Conservation (phyloP, 148 eudicot species). For the Tetragonia tetragonoides region DNA sequence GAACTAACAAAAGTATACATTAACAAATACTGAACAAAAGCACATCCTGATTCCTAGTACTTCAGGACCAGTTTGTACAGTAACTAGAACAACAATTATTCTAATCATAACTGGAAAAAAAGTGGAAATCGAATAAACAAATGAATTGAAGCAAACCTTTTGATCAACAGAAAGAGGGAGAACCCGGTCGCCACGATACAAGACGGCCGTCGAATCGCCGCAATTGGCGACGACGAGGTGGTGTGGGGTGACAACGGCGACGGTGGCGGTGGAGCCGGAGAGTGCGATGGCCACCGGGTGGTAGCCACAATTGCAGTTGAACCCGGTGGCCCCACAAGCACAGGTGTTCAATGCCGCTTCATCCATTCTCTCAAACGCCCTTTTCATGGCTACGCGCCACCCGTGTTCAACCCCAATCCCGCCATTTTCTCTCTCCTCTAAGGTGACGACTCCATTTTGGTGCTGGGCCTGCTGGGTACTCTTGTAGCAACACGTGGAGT, state of each 20-base stretch:
- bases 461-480: conserved; percentile 1
- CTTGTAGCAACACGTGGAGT: conserved; percentile 38
- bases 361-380: conserved; percentile 40
- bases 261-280: conserved; percentile 43
- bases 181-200: conserved; percentile 30
- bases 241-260: conserved; percentile 32
- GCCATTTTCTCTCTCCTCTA: conserved; percentile 5
- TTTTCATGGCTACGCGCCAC: conserved; percentile 26
- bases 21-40: no score
- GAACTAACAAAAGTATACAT: not conserved
- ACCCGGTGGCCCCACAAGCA: conserved; percentile 19
- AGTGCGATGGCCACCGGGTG: conserved; percentile 2
- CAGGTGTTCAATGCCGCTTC: conserved; percentile 33
- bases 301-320: conserved; percentile 16
- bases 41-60: no score
- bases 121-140: not conserved
- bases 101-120: not conserved
- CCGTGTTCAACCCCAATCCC: conserved; percentile 12
- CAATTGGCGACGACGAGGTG: conserved; percentile 47
- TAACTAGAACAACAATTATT: not conserved
- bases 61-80: not conserved
- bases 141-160: conserved; percentile 32
- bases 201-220: conserved; percentile 58
- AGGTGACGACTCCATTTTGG: no score
- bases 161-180: conserved; percentile 48